Conservation (phyloP, 176 grass and related monocot genomes). For the Oryza coarctata region DNA sequence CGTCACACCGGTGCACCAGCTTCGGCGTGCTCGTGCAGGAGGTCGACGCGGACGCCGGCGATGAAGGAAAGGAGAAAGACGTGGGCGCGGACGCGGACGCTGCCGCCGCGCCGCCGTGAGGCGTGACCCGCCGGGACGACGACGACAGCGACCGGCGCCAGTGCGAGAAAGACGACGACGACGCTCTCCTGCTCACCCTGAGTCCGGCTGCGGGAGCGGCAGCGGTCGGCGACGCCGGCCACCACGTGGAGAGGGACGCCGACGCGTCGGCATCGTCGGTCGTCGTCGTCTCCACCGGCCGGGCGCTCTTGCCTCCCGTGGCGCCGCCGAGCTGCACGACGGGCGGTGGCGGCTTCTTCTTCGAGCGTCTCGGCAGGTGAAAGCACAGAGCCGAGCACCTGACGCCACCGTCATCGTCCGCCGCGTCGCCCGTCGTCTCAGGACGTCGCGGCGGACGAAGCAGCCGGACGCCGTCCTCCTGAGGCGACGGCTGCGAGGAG, state of each 20-base stretch:
- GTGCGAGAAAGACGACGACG: conserved; percentile 44
- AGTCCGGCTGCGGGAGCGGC: not conserved
- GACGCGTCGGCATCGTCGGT: not conserved
- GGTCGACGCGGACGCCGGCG: conserved; percentile 47
- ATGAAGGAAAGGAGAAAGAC: conserved; percentile 52
- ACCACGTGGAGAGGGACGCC: conserved; percentile 45
- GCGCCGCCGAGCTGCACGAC: not conserved
- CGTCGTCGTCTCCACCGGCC: not conserved
- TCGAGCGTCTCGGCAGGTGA: conserved; percentile 25
- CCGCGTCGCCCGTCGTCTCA: not conserved
- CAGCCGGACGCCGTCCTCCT: not conserved
- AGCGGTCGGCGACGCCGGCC: conserved; percentile 32
- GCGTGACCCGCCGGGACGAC: conserved; percentile 34
- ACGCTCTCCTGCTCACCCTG: conserved; percentile 4
- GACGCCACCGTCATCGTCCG: not conserved
- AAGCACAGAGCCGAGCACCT: conserved; percentile 33
- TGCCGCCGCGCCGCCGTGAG: conserved; percentile 9
- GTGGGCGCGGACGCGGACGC: conserved; percentile 1
- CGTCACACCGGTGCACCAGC: conserved; percentile 12
- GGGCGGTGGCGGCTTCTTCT: conserved; percentile 12
- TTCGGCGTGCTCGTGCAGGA: conserved; percentile 59
- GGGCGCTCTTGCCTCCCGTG: not conserved
- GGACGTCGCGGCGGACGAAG: not conserved
- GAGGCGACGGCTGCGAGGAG: not conserved
- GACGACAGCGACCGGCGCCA: conserved; percentile 42